Conservation (phyloP, 169 alveolate species). For the Plasmodium ovale region DNA sequence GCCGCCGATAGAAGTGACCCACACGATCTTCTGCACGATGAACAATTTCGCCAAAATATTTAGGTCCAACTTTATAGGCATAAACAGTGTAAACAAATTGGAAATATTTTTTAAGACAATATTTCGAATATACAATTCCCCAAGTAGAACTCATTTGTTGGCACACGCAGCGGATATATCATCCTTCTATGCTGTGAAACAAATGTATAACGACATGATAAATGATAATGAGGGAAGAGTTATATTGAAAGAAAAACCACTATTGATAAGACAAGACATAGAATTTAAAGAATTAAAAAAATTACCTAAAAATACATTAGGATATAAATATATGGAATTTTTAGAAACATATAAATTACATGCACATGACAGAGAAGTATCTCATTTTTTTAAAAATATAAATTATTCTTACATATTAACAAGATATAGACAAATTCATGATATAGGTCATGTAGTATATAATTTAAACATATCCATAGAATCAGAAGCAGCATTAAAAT, state of each 20-base stretch:
- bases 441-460: constrained; percentile 76
- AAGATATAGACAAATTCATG: constrained; percentile 77
- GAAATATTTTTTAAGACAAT: constrained; percentile 68
- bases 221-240: constrained; percentile 74
- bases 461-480: constrained; percentile 73
- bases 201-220: constrained; percentile 54
- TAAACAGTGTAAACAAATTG: constrained; percentile 33
- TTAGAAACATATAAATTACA: constrained; percentile 75
- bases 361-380: constrained; percentile 77
- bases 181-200: constrained; percentile 41
- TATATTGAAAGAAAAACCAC: constrained; percentile 60
- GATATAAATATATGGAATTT: constrained; percentile 77
- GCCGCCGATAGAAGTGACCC: too few relatives aligned
- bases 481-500: constrained; percentile 74
- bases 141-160: constrained; percentile 60
- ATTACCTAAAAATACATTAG: constrained; percentile 76
- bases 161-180: constrained; percentile 78
- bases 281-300: constrained; percentile 73
- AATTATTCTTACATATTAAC: constrained; percentile 73
- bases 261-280: constrained; percentile 63
- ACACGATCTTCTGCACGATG: too few relatives aligned
- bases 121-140: constrained; percentile 56
- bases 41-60: constrained; percentile 53
- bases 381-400: constrained; percentile 72
- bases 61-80: constrained; percentile 58